Percentiles rank a stretch among this genome's conserved stretches.
phyloP scores from a whole-genome alignment of 179 eudicot species.

The Nepenthes alata region DNA sequence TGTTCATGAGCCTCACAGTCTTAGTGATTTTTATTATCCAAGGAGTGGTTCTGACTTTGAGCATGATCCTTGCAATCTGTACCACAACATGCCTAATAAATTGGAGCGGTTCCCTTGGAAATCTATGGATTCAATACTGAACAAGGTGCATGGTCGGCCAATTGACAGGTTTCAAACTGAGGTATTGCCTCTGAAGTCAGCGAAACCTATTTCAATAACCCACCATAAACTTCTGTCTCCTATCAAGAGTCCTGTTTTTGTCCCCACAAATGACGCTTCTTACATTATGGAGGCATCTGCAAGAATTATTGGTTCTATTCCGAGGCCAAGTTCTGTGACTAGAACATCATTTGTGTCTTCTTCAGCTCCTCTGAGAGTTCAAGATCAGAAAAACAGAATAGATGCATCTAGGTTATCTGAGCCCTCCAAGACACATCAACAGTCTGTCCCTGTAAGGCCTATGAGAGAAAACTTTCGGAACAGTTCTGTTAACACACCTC shows the following conservation, averaged over 20 bases:
- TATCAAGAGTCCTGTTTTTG: slow-evolving; percentile 74
- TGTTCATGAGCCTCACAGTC: slow-evolving; percentile 33
- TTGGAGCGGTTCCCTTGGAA: slow-evolving; percentile 35
- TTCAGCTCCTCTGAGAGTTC: slow-evolving; percentile 55
- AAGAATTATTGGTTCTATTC: slow-evolving; percentile 60
- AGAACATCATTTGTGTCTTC: slow-evolving; percentile 42
- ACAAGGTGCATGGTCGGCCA: slow-evolving; percentile 39
- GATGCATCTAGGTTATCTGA: slow-evolving; percentile 44
- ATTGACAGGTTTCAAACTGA: slow-evolving; percentile 84
- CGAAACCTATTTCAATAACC: slow-evolving; percentile 65
- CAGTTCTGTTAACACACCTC: slow-evolving; percentile 25
- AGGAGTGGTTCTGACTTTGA: slow-evolving; percentile 25
- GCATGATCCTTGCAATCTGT: slow-evolving; percentile 29
- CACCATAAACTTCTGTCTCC: slow-evolving; percentile 81
- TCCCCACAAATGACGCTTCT: slow-evolving; percentile 60
- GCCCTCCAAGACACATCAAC: slow-evolving; percentile 30
- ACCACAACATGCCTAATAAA: slow-evolving; percentile 31
- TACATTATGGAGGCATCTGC: slow-evolving; percentile 77
- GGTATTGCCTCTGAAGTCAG: slow-evolving; percentile 74
- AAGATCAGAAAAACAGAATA: slow-evolving; percentile 49
- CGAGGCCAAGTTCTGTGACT: slow-evolving; percentile 28
- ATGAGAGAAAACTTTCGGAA: slow-evolving; percentile 29
- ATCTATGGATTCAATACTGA: slow-evolving; percentile 32
- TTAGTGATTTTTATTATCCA: slow-evolving; percentile 31
- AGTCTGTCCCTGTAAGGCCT: slow-evolving; percentile 19